Conservation (phyloP, 208 protist genomes). For the Paratrypanosoma confusum region DNA sequence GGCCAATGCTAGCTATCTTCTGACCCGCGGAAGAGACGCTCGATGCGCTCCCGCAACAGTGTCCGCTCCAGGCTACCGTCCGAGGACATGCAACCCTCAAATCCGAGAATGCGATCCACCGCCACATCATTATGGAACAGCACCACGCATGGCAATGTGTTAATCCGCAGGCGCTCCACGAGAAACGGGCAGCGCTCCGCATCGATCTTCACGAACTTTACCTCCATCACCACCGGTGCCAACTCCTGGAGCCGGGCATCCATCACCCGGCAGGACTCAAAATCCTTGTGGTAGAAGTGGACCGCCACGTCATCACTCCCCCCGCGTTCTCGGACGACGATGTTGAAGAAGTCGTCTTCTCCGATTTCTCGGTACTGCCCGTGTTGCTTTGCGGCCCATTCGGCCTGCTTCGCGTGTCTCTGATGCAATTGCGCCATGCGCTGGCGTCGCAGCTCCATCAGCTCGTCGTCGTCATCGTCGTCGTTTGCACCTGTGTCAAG, state of each 20-base stretch:
- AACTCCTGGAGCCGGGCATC: conserved; percentile 88
- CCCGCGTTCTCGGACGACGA: conserved; percentile 86
- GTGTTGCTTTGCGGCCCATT: conserved; percentile 84
- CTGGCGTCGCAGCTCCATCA: conserved; percentile 53
- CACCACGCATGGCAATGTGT: conserved; percentile 87
- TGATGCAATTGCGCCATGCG: conserved; percentile 52
- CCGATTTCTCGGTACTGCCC: conserved; percentile 87
- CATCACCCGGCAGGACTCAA: conserved; percentile 92
- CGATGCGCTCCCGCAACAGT: conserved; percentile 58
- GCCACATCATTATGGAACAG: conserved; percentile 91
- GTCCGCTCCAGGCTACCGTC: conserved; percentile 75
- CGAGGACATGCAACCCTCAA: conserved; percentile 83
- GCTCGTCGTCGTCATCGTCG: conserved; percentile 65
- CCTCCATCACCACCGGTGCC: conserved; percentile 48
- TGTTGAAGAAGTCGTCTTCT: conserved; percentile 91
- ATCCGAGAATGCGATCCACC: conserved; percentile 92
- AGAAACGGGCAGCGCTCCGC: conserved; percentile 92
- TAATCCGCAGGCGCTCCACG: conserved; percentile 84
- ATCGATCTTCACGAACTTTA: conserved; percentile 93
- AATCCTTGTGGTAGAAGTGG: conserved; percentile 95
- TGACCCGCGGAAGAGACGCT: conserved; percentile 10
- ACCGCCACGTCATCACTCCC: conserved; percentile 72
- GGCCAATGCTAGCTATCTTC: not conserved
- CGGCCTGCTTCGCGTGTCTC: conserved; percentile 45
- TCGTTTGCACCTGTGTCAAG: conserved; percentile 20